These are phyloP conservation scores for Phylloporus scabripes DNA, from an alignment of 768 basidiomycete species.

Conservation along the genomic window DNA sequence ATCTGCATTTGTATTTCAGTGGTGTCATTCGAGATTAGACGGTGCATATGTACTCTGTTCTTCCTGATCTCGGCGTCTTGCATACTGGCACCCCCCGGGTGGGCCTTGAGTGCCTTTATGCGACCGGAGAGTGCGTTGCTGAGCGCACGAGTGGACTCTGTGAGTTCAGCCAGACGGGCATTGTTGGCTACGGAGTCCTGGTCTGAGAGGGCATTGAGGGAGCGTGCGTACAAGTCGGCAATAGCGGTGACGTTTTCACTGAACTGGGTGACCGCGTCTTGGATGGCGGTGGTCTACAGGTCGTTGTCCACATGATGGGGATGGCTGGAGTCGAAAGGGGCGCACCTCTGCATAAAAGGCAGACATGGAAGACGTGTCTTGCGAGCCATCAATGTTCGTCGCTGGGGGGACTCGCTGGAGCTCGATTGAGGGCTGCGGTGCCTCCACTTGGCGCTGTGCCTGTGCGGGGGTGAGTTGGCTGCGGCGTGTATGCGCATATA, in stretches of 20 bases:
- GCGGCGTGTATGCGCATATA: constrained; percentile 28
- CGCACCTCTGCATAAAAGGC: constrained; percentile 32
- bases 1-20: constrained; percentile 35
- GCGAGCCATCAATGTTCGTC: not conserved
- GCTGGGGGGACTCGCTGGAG: constrained; percentile 17
- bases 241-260: constrained; percentile 43
- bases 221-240: constrained; percentile 45
- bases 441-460: constrained; percentile 46
- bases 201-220: constrained; percentile 46
- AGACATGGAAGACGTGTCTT: constrained; percentile 25
- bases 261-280: constrained; percentile 41
- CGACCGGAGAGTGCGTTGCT: constrained; percentile 53
- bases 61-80: constrained; percentile 45
- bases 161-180: constrained; percentile 51
- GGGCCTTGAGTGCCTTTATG: constrained; percentile 50
- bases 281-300: constrained; percentile 43
- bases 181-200: constrained; percentile 36
- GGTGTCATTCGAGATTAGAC: not conserved
- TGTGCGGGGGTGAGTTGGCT: constrained; percentile 41
- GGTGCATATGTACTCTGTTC: constrained; percentile 22
- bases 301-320: not conserved
- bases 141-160: constrained; percentile 54
- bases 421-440: constrained; percentile 21
- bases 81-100: constrained; percentile 27
- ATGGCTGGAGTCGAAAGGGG: not conserved